Percentiles rank a stretch among this genome's conserved stretches.
phyloP scores from a whole-genome alignment of 148 eudicot genomes.

The Chenopodium suecicum region DNA sequence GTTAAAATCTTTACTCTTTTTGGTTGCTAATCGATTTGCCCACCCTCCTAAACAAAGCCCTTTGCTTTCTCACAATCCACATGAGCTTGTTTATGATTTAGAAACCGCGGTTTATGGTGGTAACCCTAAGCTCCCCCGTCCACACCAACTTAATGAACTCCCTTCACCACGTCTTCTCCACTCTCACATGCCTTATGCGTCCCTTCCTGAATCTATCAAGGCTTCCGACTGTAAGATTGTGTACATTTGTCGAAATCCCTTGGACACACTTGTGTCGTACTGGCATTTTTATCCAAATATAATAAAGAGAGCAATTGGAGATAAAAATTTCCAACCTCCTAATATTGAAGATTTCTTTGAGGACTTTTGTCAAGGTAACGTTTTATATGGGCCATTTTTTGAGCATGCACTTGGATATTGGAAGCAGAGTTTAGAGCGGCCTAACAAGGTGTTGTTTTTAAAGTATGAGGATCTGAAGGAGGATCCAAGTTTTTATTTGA shows the following conservation, averaged over 20 bases:
- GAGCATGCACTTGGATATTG: conserved; percentile 4
- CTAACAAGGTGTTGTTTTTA: too few relatives aligned
- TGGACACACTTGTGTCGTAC: conserved; percentile 18
- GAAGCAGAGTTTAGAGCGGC: too few relatives aligned
- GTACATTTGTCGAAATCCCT: conserved; percentile 13
- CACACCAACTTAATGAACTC: conserved; percentile 15
- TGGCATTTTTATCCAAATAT: conserved; percentile 3
- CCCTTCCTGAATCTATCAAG: conserved; percentile 15
- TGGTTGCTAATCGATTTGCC: conserved; percentile 1
- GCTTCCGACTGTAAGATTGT: conserved; percentile 12
- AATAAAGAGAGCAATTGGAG: background rate
- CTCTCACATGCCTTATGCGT: conserved; percentile 19
- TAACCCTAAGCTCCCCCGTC: background rate
- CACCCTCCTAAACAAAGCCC: conserved; percentile 4
- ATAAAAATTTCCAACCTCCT: background rate
- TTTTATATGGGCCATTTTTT: conserved; percentile 18
- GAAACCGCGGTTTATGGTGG: conserved; percentile 12
- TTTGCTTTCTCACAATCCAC: conserved; percentile 11
- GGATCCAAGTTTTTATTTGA: background rate
- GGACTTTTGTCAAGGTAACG: conserved; percentile 1
- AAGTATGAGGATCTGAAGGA: too few relatives aligned
- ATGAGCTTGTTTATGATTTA: conserved; percentile 17
- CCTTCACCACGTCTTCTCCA: conserved; percentile 20
- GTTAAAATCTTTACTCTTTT: conserved; percentile 24
- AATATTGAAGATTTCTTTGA: conserved; percentile 18